Evolutionary conservation across 129 eudicot genomes (phyloP), one percentile per base, ranked within the genome.

Genomic region (Lactuca sativa): DNA sequence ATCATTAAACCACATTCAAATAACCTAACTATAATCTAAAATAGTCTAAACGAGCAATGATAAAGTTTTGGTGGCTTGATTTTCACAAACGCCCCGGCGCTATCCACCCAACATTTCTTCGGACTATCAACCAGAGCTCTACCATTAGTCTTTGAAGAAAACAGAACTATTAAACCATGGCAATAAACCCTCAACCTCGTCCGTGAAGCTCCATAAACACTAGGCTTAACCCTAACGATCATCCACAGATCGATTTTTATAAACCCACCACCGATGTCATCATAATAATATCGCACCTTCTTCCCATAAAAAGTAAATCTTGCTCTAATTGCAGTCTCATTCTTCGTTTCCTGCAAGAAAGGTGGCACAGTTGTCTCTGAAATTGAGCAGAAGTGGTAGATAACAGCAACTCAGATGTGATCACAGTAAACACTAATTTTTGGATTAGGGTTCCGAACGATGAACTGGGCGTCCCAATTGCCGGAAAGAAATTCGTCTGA

Each of bases 361-460:
- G 95, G 95, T 3, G 83, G 71, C 12, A 87, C 30, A 2, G 49
- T 7, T 0, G 86, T 82, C 7, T 71, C 80, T 2, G 82, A 14
- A 2, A 87, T 32, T 2, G 34, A 30, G 0, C 15, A 51, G 4
- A 58, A 17, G 13, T 54, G 17, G 67, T 78, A 87, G 62, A 18
- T 79, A 4, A 84, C 14, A 0, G 4, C 36, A 0, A 82, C 87
- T 32, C 62, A 60, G 59, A 82, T 44, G 4, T 64, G 70, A 11
- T 87, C 90, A 52, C 80, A 87, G 10, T 10, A 61, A 2, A 87
- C 77, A 14, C 71, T 68, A 40, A 84, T 77, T 18, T 87, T 87
- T 52, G 49, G 47, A 64, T 87, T 87, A 18, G 95, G 95, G 79
- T 87, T 87, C n/a, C 70, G 30, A 12, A 69, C 87, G 7, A 83